Conservation (phyloP, 345 rosid genomes). For the Eucalyptus pauciflora region DNA sequence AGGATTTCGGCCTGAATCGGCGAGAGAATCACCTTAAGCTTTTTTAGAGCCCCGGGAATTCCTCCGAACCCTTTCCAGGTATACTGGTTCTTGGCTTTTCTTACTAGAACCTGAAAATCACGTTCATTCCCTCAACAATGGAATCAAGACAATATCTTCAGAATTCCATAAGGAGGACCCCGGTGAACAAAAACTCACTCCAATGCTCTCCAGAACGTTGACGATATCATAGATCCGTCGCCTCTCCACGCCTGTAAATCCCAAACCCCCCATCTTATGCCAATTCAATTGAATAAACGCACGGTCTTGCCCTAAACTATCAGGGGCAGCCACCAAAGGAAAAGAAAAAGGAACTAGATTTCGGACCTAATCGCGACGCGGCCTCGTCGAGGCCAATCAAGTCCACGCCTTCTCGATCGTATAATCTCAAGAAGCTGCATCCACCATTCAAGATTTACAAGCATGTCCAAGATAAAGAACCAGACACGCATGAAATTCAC, state of each 20-base stretch:
- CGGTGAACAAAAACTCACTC: slow-evolving; percentile 30
- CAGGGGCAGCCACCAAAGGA: neutral
- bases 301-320: neutral
- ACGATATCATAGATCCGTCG: slow-evolving; percentile 87
- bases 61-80: slow-evolving; percentile 24
- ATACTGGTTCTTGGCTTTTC: slow-evolving; percentile 25
- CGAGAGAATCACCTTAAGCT: slow-evolving; percentile 19
- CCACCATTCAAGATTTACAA: neutral
- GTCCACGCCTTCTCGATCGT: slow-evolving; percentile 55
- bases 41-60: slow-evolving; percentile 10
- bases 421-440: slow-evolving; percentile 64
- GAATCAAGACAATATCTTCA: neutral
- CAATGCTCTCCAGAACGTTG: slow-evolving; percentile 79
- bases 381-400: slow-evolving; percentile 81
- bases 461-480: neutral
- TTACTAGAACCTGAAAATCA: slow-evolving; percentile 44
- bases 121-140: neutral
- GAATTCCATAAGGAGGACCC: neutral
- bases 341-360: neutral
- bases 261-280: neutral
- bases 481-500: too few species aligned
- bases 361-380: slow-evolving; percentile 55
- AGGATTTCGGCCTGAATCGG: neutral
- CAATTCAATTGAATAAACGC: neutral
- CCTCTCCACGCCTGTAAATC: slow-evolving; percentile 62